Evolutionary conservation across 495 filamentous ascomycete species (phyloP).

Genomic region (Daldinia vernicosa): DNA sequence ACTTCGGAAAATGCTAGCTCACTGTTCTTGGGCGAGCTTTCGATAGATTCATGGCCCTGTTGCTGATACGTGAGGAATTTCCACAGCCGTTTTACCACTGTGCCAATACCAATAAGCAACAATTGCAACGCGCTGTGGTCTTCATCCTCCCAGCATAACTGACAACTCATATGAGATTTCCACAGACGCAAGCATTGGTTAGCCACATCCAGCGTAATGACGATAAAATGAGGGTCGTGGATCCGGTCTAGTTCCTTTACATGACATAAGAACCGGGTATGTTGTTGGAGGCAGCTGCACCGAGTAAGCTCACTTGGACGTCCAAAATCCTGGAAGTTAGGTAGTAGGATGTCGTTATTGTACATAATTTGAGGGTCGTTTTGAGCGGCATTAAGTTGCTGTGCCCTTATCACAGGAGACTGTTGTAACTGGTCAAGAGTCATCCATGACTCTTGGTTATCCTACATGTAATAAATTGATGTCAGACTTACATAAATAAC

Average conservation of each 20-base stretch:
- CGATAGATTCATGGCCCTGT: no score
- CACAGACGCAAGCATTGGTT: neutral
- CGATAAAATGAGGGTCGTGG: neutral
- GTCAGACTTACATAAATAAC: neutral
- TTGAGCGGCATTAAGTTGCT: neutral
- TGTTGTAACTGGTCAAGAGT: neutral
- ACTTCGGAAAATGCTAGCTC: neutral
- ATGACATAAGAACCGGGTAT: slow-evolving; percentile 1
- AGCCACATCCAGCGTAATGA: neutral
- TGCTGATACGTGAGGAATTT: neutral
- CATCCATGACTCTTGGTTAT: neutral
- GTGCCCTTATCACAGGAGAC: neutral
- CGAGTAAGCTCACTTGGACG: neutral
- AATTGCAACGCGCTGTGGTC: neutral
- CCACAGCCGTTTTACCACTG: neutral
- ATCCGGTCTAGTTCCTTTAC: neutral
- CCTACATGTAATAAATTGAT: neutral
- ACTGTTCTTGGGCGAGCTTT: no score
- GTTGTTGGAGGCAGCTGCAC: slow-evolving; percentile 4
- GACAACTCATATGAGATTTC: neutral
- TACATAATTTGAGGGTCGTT: neutral
- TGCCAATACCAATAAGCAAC: neutral
- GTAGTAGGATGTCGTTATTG: neutral
- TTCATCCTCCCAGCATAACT: neutral
- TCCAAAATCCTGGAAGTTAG: neutral